These are phyloP conservation scores for Peronospora belbahrii DNA, from an alignment of 352 stramenopile species.

Conservation along the genomic window DNA sequence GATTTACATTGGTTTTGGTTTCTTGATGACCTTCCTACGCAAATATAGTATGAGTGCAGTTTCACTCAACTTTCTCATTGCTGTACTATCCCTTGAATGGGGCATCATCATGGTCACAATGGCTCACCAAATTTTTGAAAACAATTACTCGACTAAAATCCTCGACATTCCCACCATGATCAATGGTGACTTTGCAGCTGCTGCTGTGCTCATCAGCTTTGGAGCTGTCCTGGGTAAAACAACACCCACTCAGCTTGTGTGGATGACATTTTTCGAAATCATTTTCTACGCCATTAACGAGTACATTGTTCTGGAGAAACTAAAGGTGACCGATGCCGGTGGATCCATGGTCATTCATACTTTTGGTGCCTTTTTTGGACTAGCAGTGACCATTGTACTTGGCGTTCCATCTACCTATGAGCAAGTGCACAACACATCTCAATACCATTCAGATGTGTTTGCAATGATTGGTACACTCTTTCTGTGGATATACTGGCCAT, in stretches of 20 bases:
- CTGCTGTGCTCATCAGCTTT: slow-evolving; percentile 72
- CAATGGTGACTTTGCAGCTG: slow-evolving; percentile 75
- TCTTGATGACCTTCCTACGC: slow-evolving; percentile 84
- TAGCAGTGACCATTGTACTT: slow-evolving; percentile 55
- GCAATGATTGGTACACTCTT: slow-evolving; percentile 83
- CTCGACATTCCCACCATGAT: slow-evolving; percentile 60
- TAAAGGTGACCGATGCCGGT: slow-evolving; percentile 65
- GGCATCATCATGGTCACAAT: slow-evolving; percentile 63
- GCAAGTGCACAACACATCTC: slow-evolving; percentile 51
- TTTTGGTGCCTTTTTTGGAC: slow-evolving; percentile 77
- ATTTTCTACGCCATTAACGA: slow-evolving; percentile 80
- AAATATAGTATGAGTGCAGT: slow-evolving; percentile 75
- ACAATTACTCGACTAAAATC: slow-evolving; percentile 39
- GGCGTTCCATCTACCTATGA: slow-evolving; percentile 32
- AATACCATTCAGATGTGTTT: slow-evolving; percentile 67
- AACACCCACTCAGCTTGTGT: slow-evolving; percentile 68
- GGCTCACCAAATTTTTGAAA: slow-evolving; percentile 40
- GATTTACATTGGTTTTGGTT: slow-evolving; percentile 85
- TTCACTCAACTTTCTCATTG: slow-evolving; percentile 73
- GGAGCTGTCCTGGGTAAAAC: slow-evolving; percentile 66
- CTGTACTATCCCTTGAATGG: slow-evolving; percentile 57
- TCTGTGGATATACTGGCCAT: slow-evolving; percentile 86
- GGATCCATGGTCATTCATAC: slow-evolving; percentile 83
- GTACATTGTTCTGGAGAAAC: slow-evolving; percentile 46
- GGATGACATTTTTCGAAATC: slow-evolving; percentile 70